These are phyloP conservation scores for Suillus placidus DNA, from an alignment of 768 basidiomycete genomes.

Conservation along the genomic window DNA sequence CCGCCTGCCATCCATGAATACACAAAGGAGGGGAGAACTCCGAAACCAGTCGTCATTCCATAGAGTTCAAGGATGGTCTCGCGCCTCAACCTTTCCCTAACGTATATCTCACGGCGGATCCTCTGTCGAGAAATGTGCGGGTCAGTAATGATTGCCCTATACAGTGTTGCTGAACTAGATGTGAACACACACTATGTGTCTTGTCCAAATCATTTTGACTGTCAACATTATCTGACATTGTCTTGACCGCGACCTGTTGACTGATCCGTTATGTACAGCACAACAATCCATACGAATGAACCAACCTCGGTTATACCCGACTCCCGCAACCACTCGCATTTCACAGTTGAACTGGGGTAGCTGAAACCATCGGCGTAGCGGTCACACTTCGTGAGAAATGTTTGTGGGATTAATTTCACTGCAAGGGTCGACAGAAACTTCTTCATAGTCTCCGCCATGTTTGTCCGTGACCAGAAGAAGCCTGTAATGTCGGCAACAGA, in stretches of 20 bases:
- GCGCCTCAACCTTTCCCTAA: background rate
- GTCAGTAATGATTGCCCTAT: background rate
- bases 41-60: background rate
- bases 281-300: fast-evolving
- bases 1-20: background rate
- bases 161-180: background rate
- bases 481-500: fast-evolving
- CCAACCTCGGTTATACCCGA: background rate
- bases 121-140: background rate
- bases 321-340: background rate
- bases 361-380: fast-evolving
- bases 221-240: background rate
- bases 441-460: background rate
- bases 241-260: background rate
- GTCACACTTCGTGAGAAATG: background rate
- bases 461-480: background rate
- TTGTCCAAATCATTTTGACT: background rate
- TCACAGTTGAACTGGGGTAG: background rate
- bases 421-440: background rate
- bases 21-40: background rate
- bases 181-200: background rate
- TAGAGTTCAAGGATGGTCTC: background rate
- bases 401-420: background rate
- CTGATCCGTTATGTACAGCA: background rate
- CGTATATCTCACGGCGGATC: background rate